phyloP scores from a whole-genome alignment of 768 basidiomycete species.

The Macrocybe gigantea region DNA sequence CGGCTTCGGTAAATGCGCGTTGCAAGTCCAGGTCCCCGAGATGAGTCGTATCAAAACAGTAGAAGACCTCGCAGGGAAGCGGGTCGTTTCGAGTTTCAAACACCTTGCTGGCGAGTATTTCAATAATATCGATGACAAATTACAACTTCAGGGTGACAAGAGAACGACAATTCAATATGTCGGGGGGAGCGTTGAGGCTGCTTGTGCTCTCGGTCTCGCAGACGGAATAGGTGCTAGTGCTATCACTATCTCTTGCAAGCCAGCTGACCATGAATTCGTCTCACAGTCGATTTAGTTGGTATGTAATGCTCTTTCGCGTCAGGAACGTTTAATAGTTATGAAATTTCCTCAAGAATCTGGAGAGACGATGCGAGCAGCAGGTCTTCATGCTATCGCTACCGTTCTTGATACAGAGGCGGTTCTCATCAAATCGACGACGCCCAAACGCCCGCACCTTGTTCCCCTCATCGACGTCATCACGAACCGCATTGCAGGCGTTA shows the following conservation, averaged over 20 bases:
- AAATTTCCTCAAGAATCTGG: slow-evolving; percentile 69
- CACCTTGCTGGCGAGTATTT: slow-evolving; percentile 83
- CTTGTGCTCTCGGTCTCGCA: slow-evolving; percentile 91
- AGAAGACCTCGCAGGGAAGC: slow-evolving; percentile 82
- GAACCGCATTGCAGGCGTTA: slow-evolving; percentile 84
- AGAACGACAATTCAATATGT: slow-evolving; percentile 90
- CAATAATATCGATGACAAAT: slow-evolving; percentile 47
- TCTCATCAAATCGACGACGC: slow-evolving; percentile 73
- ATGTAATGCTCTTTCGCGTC: slow-evolving; percentile 14
- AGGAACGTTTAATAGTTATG: background rate
- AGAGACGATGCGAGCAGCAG: slow-evolving; percentile 98
- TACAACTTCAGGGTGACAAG: slow-evolving; percentile 45
- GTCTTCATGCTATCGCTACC: slow-evolving; percentile 88
- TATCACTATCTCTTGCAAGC: background rate
- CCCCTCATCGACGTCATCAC: slow-evolving; percentile 76
- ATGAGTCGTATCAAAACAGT: slow-evolving; percentile 57
- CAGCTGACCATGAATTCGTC: slow-evolving; percentile 3
- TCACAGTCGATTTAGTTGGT: slow-evolving; percentile 91
- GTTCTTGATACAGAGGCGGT: slow-evolving; percentile 82
- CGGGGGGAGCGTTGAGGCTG: slow-evolving; percentile 97
- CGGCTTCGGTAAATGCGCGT: slow-evolving; percentile 87
- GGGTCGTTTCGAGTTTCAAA: slow-evolving; percentile 94
- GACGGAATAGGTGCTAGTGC: slow-evolving; percentile 83
- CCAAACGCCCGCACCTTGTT: slow-evolving; percentile 56
- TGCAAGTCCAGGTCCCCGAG: slow-evolving; percentile 92